Evolutionary conservation across 306 rosid genomes (phyloP).

Genomic region (Corylus heterophylla): DNA sequence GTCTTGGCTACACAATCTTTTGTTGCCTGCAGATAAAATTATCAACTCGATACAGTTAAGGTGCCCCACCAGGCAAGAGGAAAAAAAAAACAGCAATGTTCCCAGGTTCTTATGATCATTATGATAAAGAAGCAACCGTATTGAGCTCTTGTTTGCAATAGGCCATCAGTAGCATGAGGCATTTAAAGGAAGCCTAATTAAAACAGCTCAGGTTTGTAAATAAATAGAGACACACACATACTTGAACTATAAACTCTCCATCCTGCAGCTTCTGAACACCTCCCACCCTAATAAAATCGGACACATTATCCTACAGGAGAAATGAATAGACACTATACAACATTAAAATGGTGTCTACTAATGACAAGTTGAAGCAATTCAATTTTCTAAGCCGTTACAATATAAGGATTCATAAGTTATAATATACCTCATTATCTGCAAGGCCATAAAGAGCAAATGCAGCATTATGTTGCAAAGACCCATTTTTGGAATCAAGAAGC

Average conservation of each 20-base stretch:
- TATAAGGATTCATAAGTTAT: slow-evolving; percentile 19
- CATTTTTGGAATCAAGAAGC: slow-evolving; percentile 98
- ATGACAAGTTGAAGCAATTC: slow-evolving; percentile 24
- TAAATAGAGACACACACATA: slow-evolving; percentile 36
- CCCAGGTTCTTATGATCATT: slow-evolving; percentile 9
- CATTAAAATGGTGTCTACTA: slow-evolving; percentile 27
- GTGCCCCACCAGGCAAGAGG: not conserved
- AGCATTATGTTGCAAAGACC: slow-evolving; percentile 97
- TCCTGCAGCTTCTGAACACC: slow-evolving; percentile 95
- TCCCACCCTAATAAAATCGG: slow-evolving; percentile 96
- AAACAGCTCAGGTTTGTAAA: slow-evolving; percentile 3
- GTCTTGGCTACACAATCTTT: slow-evolving; percentile 99
- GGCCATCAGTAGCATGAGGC: slow-evolving; percentile 22
- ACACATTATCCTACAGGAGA: slow-evolving; percentile 79
- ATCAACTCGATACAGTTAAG: slow-evolving; percentile 25
- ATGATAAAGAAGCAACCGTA: not conserved
- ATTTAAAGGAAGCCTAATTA: slow-evolving; percentile 21
- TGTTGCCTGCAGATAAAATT: slow-evolving; percentile 69
- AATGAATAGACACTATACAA: slow-evolving; percentile 35
- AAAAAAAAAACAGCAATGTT: not conserved
- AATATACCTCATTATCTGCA: slow-evolving; percentile 90
- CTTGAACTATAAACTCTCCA: slow-evolving; percentile 98
- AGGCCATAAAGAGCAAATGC: slow-evolving; percentile 99
- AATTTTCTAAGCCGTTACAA: slow-evolving; percentile 14
- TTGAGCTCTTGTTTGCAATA: slow-evolving; percentile 1